Percentiles rank a stretch among this genome's conserved stretches.
phyloP scores from a whole-genome alignment of 768 basidiomycete species.

The Obba rivulosa region DNA sequence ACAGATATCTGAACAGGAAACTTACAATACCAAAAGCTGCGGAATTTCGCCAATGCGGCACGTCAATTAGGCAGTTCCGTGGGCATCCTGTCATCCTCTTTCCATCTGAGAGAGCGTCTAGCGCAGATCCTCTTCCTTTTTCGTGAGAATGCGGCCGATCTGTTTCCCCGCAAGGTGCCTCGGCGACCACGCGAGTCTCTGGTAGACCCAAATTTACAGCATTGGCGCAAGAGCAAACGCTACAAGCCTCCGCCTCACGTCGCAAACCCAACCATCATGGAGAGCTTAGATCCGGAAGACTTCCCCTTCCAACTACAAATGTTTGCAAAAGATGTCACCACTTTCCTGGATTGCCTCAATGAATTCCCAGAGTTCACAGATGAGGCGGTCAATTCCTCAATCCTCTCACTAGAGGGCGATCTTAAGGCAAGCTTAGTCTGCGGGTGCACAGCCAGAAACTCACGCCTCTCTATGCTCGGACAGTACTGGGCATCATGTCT shows the following conservation, averaged over 20 bases:
- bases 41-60: slow-evolving; percentile 72
- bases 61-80: slow-evolving; percentile 75
- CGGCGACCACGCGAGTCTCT: slow-evolving; percentile 34
- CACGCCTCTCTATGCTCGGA: slow-evolving; percentile 1
- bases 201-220: slow-evolving; percentile 33
- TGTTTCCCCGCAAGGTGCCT: slow-evolving; percentile 65
- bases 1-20: background rate
- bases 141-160: slow-evolving; percentile 68
- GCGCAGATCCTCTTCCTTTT: slow-evolving; percentile 67
- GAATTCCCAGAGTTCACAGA: slow-evolving; percentile 79
- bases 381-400: slow-evolving; percentile 64
- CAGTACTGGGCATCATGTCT: slow-evolving; percentile 77
- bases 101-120: slow-evolving; percentile 63
- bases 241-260: slow-evolving; percentile 38
- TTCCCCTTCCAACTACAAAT: slow-evolving; percentile 62
- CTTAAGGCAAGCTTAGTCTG: slow-evolving; percentile 41
- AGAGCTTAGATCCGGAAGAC: slow-evolving; percentile 56
- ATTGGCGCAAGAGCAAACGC: slow-evolving; percentile 25
- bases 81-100: slow-evolving; percentile 70
- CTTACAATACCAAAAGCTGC: slow-evolving; percentile 40
- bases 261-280: slow-evolving; percentile 46
- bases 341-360: slow-evolving; percentile 65
- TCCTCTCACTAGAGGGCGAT: slow-evolving; percentile 64
- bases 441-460: background rate
- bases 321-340: slow-evolving; percentile 60